Base-by-base conservation (phyloP, 768 basidiomycete species). In the button mushroom (Agaricus bisporus) region DNA sequence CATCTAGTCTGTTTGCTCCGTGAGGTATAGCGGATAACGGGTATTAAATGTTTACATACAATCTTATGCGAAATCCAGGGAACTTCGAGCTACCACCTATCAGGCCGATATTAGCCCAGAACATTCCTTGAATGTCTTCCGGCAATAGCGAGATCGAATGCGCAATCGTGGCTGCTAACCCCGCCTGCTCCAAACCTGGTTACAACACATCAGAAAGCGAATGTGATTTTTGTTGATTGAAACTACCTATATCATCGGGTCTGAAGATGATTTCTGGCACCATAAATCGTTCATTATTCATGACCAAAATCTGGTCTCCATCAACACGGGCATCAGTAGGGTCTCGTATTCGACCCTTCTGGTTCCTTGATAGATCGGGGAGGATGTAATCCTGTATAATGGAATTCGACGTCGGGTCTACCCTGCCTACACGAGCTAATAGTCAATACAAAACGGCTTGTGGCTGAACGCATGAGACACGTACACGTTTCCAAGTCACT, bases 231-330 rank as follows among this genome's bases (percentile, higher is more conserved):
- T 9, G n/a, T 28, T 39, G 41, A 45, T 42, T 43, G 20, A 25
- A 70, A 80, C 51, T 60, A 88, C 94, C 93, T 63, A 97, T 89
- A 63, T 93, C 90, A 63, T 86, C 83, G 48, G 95, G 95, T 38
- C 81, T 82, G 70, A 97, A 98, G 51, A 98, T 71, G 50, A 95
- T 71, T 67, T 98, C 95, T n/a, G 95, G 94, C 2, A 95, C 87
- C 3, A 83, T 73, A 68, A 98, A 97, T 20, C 93, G 80, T 69
- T 98, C 95, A 66, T 91, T 95, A 56, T 83, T 86, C 87, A 97
- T 90, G 64, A 78, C 73, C 54, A 98, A 73, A 25, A 95, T 78
- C 62, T 88, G 82, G 65, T 82, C 82, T 29, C 73, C 74, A 51
- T 82, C 78, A 55, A 74, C 56, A 38, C 81, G 66, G 39, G 74